phyloP scores from a whole-genome alignment of 306 rosid species.

The Vigna reflexopilosa region DNA sequence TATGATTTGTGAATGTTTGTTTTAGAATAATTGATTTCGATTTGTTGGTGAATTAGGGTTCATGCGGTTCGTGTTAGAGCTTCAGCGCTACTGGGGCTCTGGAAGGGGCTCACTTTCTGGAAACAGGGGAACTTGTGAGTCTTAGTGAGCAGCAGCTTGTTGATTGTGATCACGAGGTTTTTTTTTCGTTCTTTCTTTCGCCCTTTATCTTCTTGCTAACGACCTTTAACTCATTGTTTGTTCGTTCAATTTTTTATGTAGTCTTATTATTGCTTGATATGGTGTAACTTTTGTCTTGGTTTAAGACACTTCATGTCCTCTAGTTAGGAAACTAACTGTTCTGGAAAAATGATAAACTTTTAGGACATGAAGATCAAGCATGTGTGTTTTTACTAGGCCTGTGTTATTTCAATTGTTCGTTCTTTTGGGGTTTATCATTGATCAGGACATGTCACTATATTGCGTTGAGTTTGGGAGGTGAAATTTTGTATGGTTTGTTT shows the following conservation, averaged over 20 bases:
- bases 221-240: background rate
- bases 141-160: constrained; percentile 98
- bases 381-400: no score
- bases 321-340: background rate
- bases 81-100: constrained; percentile 94
- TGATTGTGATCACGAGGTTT: constrained; percentile 97
- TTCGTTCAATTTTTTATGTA: background rate
- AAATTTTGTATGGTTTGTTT: no score
- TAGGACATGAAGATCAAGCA: background rate
- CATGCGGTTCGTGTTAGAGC: constrained; percentile 99
- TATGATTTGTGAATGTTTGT: background rate
- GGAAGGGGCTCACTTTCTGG: constrained; percentile 91
- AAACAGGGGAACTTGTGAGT: constrained; percentile 85
- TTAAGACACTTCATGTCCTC: background rate
- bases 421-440: no score
- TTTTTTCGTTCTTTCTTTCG: background rate
- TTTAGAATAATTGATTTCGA: background rate
- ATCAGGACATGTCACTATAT: background rate
- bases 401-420: no score
- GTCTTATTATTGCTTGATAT: background rate
- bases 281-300: constrained; percentile 14
- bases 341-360: background rate
- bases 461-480: background rate
- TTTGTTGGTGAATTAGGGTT: constrained; percentile 63
- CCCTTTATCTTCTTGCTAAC: background rate